Evolutionary conservation across 768 basidiomycete genomes (phyloP).

Genomic region (Psilocybe tampanensis): DNA sequence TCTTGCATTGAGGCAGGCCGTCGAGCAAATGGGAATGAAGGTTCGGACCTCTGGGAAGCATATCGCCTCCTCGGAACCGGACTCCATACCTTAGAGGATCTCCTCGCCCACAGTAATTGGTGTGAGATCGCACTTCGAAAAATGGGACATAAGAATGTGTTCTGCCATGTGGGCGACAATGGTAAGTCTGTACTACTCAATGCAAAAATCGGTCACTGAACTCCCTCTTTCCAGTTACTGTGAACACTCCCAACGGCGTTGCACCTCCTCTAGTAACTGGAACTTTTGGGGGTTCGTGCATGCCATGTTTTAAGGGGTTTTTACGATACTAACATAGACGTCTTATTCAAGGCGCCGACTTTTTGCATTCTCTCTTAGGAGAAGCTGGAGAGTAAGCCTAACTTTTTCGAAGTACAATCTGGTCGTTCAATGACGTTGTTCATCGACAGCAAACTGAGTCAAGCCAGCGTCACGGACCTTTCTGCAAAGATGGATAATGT

Average conservation of each 20-base stretch:
- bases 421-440: neutral
- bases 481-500: conserved; percentile 50
- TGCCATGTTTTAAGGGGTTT: neutral
- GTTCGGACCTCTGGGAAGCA: conserved; percentile 60
- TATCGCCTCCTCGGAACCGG: conserved; percentile 74
- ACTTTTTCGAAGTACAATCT: neutral
- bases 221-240: conserved; percentile 32
- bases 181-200: conserved; percentile 26
- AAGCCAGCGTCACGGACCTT: conserved; percentile 63
- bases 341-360: conserved; percentile 49
- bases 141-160: conserved; percentile 70
- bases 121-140: conserved; percentile 73
- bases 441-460: conserved; percentile 50
- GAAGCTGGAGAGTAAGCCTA: conserved; percentile 63
- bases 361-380: conserved; percentile 65
- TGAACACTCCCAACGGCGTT: conserved; percentile 56
- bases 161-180: conserved; percentile 78
- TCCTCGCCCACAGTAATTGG: conserved; percentile 80
- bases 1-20: conserved; percentile 73
- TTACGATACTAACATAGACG: neutral
- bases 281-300: conserved; percentile 55
- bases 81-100: conserved; percentile 72
- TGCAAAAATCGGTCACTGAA: neutral
- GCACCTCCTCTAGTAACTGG: conserved; percentile 70
- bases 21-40: conserved; percentile 54